phyloP scores from a whole-genome alignment of 2,329 filamentous ascomycete species.

The Nothophaeocryptopus gaeumannii region DNA sequence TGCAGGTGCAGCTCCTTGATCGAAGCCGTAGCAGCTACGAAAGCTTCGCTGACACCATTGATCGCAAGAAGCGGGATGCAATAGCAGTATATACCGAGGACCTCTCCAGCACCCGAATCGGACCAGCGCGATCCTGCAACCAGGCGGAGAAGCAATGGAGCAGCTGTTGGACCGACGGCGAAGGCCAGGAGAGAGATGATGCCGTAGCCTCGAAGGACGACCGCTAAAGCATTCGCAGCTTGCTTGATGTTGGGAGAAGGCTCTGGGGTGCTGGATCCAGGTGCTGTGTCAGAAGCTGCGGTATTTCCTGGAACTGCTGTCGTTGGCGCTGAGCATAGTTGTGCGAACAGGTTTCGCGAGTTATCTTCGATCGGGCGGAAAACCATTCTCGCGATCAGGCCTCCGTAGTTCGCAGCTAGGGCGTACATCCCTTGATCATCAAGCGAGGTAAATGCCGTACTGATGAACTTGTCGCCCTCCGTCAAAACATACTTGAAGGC shows the following conservation, averaged over 20 bases:
- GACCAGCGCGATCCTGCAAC: constrained; percentile 78
- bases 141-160: constrained; percentile 69
- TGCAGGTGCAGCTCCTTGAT: constrained; percentile 72
- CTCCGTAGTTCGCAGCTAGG: constrained; percentile 87
- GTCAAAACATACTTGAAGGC: constrained; percentile 90
- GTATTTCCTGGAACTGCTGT: constrained; percentile 4
- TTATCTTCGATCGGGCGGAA: constrained; percentile 96
- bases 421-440: constrained; percentile 87
- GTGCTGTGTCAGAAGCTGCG: no score
- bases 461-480: constrained; percentile 87
- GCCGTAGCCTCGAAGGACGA: constrained; percentile 69
- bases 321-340: constrained; percentile 57
- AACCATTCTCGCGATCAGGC: constrained; percentile 79
- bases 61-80: constrained; percentile 90
- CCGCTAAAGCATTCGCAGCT: constrained; percentile 54
- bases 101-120: constrained; percentile 65
- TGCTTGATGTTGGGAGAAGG: constrained; percentile 29
- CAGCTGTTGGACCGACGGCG: constrained; percentile 70
- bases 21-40: constrained; percentile 82
- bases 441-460: constrained; percentile 72
- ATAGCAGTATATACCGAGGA: constrained; percentile 79
- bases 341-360: constrained; percentile 84
- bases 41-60: constrained; percentile 89
- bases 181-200: constrained; percentile 69
- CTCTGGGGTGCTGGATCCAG: no score